These are phyloP conservation scores for Thelephora aurantiotincta DNA, from an alignment of 768 basidiomycete species.

Conservation along the genomic window DNA sequence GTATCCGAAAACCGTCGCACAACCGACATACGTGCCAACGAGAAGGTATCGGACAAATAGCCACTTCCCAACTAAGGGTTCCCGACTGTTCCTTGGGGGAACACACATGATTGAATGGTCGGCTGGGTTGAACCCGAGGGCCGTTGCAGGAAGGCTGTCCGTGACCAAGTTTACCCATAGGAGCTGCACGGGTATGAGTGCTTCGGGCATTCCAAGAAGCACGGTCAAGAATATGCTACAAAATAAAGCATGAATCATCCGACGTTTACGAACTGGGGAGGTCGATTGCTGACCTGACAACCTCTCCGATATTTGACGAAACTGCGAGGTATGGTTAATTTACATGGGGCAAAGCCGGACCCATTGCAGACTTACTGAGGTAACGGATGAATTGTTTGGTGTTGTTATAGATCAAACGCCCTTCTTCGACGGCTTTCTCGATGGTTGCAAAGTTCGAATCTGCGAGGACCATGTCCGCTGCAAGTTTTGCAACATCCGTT, in stretches of 20 bases:
- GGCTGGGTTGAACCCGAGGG: slow-evolving; percentile 94
- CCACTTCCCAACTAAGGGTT: slow-evolving; percentile 88
- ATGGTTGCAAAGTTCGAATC: slow-evolving; percentile 98
- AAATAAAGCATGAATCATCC: slow-evolving; percentile 2
- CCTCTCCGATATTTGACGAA: slow-evolving; percentile 96
- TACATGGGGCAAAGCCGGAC: slow-evolving; percentile 1
- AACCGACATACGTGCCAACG: slow-evolving; percentile 86
- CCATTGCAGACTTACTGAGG: slow-evolving; percentile 48
- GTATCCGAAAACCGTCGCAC: slow-evolving; percentile 92
- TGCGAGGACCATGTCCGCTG: slow-evolving; percentile 95
- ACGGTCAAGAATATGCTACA: slow-evolving; percentile 90
- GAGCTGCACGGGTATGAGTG: slow-evolving; percentile 92
- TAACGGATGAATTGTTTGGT: slow-evolving; percentile 99
- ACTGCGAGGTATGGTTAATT: slow-evolving; percentile 25
- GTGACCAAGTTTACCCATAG: slow-evolving; percentile 98
- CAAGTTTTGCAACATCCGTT: slow-evolving; percentile 95
- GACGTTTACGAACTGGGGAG: not conserved
- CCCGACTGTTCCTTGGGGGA: slow-evolving; percentile 79
- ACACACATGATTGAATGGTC: slow-evolving; percentile 96
- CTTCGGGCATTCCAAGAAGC: slow-evolving; percentile 97
- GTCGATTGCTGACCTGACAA: slow-evolving; percentile 46
- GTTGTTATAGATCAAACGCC: slow-evolving; percentile 96
- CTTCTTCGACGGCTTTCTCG: slow-evolving; percentile 93
- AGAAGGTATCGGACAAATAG: slow-evolving; percentile 93
- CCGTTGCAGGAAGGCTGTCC: slow-evolving; percentile 91